phyloP scores from a whole-genome alignment of 2,329 filamentous ascomycete genomes.

The Ilyonectria destructans region DNA sequence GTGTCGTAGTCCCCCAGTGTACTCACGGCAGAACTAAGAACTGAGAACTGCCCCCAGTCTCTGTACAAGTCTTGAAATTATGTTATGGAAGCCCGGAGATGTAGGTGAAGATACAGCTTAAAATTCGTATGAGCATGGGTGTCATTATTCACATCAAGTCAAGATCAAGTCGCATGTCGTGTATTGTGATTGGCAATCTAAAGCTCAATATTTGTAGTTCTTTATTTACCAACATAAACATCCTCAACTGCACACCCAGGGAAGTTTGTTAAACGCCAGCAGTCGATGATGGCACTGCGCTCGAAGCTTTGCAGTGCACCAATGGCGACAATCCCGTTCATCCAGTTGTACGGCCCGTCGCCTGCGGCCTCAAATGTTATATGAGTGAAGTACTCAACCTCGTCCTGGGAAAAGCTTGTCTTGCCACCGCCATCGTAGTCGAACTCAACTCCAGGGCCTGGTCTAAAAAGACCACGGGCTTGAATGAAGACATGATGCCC shows the following conservation, averaged over 20 bases:
- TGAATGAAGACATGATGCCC: conserved; percentile 20
- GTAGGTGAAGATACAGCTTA: neutral
- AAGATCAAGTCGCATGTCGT: neutral
- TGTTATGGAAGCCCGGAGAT: too few species aligned
- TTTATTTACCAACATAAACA: conserved; percentile 20
- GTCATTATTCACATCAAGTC: neutral
- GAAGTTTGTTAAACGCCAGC: conserved; percentile 26
- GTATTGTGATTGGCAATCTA: neutral
- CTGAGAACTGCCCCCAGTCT: too few species aligned
- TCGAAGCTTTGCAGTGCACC: conserved; percentile 16
- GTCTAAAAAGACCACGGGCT: conserved; percentile 16
- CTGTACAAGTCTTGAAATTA: too few species aligned
- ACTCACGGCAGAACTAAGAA: too few species aligned
- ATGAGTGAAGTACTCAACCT: conserved; percentile 26
- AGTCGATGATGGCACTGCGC: conserved; percentile 20
- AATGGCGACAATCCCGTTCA: conserved; percentile 27
- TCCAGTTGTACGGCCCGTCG: conserved; percentile 24
- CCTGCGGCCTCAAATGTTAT: conserved; percentile 25
- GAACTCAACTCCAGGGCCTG: conserved; percentile 12
- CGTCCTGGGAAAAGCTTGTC: conserved; percentile 12
- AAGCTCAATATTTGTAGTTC: too few species aligned
- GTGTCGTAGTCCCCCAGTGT: too few species aligned
- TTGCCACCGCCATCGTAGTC: conserved; percentile 6
- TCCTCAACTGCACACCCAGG: conserved; percentile 7
- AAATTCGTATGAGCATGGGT: neutral